phyloP scores from a whole-genome alignment of 208 protist species.

The Leishmania gerbilli region DNA sequence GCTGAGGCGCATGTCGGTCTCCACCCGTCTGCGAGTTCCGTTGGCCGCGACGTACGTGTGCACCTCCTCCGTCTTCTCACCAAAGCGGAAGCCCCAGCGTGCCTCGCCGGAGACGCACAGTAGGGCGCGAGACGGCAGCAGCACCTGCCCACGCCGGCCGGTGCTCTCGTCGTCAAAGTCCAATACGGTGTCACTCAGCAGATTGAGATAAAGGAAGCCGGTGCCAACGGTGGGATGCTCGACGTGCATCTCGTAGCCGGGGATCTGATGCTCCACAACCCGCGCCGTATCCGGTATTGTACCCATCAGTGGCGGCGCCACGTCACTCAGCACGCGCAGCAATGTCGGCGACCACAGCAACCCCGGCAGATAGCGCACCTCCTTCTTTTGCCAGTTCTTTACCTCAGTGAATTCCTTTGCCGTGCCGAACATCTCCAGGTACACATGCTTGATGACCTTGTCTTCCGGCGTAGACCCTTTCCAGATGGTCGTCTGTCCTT shows the following conservation, averaged over 20 bases:
- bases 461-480: conserved; percentile 54
- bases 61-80: conserved; percentile 50
- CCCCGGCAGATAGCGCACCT: conserved; percentile 68
- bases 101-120: conserved; percentile 80
- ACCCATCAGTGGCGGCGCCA: conserved; percentile 42
- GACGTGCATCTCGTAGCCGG: conserved; percentile 87
- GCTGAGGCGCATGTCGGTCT: conserved; percentile 79
- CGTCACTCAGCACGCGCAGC: conserved; percentile 36
- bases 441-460: conserved; percentile 76
- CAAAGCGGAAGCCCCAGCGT: conserved; percentile 87
- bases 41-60: conserved; percentile 50
- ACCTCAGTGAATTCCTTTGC: conserved; percentile 80
- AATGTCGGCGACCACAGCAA: conserved; percentile 84
- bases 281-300: conserved; percentile 74
- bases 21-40: conserved; percentile 40
- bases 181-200: conserved; percentile 79
- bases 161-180: conserved; percentile 87
- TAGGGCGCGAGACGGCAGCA: conserved; percentile 65
- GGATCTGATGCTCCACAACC: conserved; percentile 81
- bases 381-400: conserved; percentile 68
- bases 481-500: conserved; percentile 60
- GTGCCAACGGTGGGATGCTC: conserved; percentile 85
- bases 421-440: conserved; percentile 80
- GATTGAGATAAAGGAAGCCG: conserved; percentile 78
- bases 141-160: conserved; percentile 63